These are phyloP conservation scores for Backusella tarrabulga DNA, from an alignment of 192 early-diverging fungal genomes.

Conservation along the genomic window DNA sequence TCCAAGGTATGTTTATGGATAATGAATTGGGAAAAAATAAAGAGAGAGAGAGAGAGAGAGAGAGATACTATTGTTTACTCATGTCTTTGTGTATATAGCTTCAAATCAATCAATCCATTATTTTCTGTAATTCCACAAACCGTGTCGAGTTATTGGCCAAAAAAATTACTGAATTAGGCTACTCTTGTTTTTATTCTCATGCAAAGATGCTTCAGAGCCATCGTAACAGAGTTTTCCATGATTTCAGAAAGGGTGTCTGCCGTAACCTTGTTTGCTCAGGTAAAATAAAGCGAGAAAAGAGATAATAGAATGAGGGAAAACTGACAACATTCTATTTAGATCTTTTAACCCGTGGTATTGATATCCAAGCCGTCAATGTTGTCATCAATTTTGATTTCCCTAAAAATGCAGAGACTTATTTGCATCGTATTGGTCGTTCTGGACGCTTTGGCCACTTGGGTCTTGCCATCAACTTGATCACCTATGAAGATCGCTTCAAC, in stretches of 20 bases:
- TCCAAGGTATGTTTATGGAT: conserved; percentile 65
- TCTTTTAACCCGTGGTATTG: conserved; percentile 96
- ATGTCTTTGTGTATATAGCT: conserved; percentile 51
- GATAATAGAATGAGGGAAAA: background rate
- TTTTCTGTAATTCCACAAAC: conserved; percentile 99
- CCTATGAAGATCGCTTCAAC: conserved; percentile 97
- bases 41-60: too few relatives aligned
- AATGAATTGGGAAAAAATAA: background rate
- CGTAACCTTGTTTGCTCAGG: conserved; percentile 97
- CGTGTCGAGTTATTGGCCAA: conserved; percentile 97
- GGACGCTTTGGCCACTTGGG: conserved; percentile 96
- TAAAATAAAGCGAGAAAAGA: conserved; percentile 22
- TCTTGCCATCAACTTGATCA: conserved; percentile 97
- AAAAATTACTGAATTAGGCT: conserved; percentile 99
- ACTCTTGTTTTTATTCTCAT: conserved; percentile 99
- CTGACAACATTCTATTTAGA: conserved; percentile 48
- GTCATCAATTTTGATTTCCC: conserved; percentile 99
- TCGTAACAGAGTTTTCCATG: conserved; percentile 99
- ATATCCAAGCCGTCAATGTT: conserved; percentile 99
- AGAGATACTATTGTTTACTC: background rate
- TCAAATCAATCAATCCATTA: conserved; percentile 99
- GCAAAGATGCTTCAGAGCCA: conserved; percentile 98
- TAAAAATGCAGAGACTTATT: conserved; percentile 98
- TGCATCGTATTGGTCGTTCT: conserved; percentile 97
- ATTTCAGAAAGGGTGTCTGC: conserved; percentile 97